Percentiles rank a stretch among this genome's conserved stretches.
phyloP scores from a whole-genome alignment of 2,329 filamentous ascomycete species.

The Cryphonectria naterciae region DNA sequence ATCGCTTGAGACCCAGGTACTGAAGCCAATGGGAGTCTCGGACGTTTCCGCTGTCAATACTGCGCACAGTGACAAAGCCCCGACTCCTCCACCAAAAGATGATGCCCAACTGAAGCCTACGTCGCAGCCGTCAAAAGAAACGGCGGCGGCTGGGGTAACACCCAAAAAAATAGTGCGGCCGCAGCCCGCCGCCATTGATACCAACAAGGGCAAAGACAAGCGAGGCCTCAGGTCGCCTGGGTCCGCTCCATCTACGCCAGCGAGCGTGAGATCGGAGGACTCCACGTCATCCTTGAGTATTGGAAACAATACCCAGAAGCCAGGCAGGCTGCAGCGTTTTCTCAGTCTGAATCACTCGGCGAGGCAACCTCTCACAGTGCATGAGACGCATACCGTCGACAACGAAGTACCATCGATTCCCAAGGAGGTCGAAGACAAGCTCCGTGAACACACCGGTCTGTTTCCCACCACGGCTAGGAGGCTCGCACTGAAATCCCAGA shows the following conservation, averaged over 20 bases:
- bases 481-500: constrained; percentile 42
- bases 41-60: constrained; percentile 15
- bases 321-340: constrained; percentile 46
- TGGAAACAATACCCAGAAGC: constrained; percentile 41
- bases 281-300: constrained; percentile 41
- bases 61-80: constrained; percentile 31
- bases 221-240: constrained; percentile 32
- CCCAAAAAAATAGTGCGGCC: constrained; percentile 30
- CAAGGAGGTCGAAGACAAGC: constrained; percentile 40
- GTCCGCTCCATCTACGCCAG: constrained; percentile 36
- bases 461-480: constrained; percentile 43
- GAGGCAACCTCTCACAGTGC: constrained; percentile 38
- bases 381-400: constrained; percentile 40
- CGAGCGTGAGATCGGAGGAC: constrained; percentile 35
- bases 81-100: constrained; percentile 44
- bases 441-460: constrained; percentile 41
- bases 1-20: constrained; percentile 27
- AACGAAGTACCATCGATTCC: constrained; percentile 43
- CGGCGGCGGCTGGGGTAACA: constrained; percentile 12
- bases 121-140: constrained; percentile 21
- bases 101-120: neutral
- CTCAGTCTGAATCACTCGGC: constrained; percentile 42
- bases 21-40: constrained; percentile 20
- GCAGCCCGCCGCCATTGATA: constrained; percentile 32
- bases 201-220: constrained; percentile 23